Conservation (phyloP, 345 rosid genomes). For the Alliaria petiolata region DNA sequence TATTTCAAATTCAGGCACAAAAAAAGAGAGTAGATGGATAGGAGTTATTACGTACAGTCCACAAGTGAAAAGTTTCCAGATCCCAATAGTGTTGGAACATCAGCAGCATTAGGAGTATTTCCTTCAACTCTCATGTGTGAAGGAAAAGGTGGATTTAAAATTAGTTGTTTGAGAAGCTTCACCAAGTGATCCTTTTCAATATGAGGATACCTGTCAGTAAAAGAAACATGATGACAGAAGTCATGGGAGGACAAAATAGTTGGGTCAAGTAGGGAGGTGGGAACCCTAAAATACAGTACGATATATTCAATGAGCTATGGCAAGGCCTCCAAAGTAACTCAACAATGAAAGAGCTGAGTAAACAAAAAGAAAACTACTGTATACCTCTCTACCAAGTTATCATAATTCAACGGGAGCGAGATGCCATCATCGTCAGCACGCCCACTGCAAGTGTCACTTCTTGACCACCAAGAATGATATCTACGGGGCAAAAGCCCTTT, state of each 20-base stretch:
- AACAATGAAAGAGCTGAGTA: neutral
- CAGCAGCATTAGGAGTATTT: conserved; percentile 67
- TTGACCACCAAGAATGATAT: conserved; percentile 92
- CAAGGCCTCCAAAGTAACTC: conserved; percentile 2
- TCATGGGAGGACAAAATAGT: neutral
- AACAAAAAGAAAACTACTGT: neutral
- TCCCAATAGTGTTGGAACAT: conserved; percentile 91
- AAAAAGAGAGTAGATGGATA: neutral
- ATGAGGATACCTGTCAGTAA: conserved; percentile 70
- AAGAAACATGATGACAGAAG: conserved; percentile 25
- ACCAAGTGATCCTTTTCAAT: conserved; percentile 83
- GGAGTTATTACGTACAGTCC: conserved; percentile 49
- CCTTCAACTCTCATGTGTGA: conserved; percentile 42
- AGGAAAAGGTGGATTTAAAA: conserved; percentile 43
- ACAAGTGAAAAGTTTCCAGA: conserved; percentile 85
- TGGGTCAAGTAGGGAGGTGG: neutral
- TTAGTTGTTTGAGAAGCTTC: conserved; percentile 84
- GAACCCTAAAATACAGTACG: neutral
- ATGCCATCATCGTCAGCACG: conserved; percentile 56
- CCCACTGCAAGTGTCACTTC: conserved; percentile 53
- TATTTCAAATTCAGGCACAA: neutral
- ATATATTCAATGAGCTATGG: neutral
- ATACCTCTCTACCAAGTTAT: conserved; percentile 71
- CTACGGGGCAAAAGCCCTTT: conserved; percentile 90
- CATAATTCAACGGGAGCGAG: conserved; percentile 73